Evolutionary conservation across 257 asterid genomes (phyloP).

Genomic region (Voacanga thouarsii): DNA sequence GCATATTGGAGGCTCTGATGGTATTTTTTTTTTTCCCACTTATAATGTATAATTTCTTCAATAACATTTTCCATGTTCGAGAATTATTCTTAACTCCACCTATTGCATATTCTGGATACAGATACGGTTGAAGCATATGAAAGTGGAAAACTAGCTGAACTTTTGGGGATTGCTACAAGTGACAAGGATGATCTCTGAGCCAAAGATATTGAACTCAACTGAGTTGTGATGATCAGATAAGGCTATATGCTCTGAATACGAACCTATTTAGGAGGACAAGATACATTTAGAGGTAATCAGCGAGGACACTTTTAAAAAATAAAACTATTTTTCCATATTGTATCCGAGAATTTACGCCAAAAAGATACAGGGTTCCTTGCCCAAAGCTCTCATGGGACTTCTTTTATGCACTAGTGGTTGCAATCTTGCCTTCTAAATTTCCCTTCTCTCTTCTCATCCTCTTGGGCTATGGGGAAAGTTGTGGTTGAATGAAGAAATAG

Average conservation of each 20-base stretch:
- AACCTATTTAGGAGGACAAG: background rate
- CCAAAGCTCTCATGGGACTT: background rate
- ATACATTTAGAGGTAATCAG: background rate
- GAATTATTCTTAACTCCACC: background rate
- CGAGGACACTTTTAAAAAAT: no score
- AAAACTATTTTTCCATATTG: background rate
- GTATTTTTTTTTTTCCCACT: constrained; percentile 29
- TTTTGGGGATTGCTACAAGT: constrained; percentile 41
- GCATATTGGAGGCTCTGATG: constrained; percentile 97
- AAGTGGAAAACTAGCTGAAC: constrained; percentile 62
- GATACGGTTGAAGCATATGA: constrained; percentile 80
- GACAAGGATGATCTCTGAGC: constrained; percentile 66
- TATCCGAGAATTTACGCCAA: background rate
- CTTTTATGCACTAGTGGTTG: background rate
- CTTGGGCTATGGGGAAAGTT: no score
- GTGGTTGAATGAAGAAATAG: no score
- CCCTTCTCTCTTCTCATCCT: no score
- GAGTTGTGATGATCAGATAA: background rate
- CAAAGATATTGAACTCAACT: constrained; percentile 3
- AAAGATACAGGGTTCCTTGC: background rate
- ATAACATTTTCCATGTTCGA: background rate
- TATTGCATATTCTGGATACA: constrained; percentile 25
- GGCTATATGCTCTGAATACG: background rate
- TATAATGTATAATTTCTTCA: background rate
- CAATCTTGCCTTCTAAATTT: no score